These are phyloP conservation scores for Nicotiana rustica DNA, from an alignment of 305 asterid species.

Conservation along the genomic window DNA sequence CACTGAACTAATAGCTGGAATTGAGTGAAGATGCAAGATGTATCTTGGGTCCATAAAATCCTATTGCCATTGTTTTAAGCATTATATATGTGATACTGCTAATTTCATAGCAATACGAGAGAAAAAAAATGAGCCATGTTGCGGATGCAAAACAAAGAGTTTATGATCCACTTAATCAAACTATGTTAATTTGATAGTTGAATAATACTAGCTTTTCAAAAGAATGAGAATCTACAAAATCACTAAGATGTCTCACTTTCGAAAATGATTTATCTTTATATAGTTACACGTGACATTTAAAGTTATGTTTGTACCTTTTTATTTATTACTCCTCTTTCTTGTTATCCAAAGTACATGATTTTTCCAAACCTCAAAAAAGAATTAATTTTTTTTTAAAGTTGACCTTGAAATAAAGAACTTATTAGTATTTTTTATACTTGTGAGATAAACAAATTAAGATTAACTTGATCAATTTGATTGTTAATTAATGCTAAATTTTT, in stretches of 20 bases:
- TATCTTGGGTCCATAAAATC: not conserved
- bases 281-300: not conserved
- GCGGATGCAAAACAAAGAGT: not conserved
- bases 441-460: too few relatives aligned
- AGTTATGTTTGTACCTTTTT: too few relatives aligned
- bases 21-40: not conserved
- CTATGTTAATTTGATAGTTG: not conserved
- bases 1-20: not conserved
- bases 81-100: not conserved
- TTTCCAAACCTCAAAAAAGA: too few relatives aligned
- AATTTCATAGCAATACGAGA: not conserved
- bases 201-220: not conserved
- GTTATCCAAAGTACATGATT: too few relatives aligned
- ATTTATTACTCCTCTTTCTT: too few relatives aligned
- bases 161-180: not conserved
- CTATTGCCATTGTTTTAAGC: not conserved
- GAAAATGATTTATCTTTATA: too few relatives aligned
- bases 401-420: too few relatives aligned
- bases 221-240: not conserved
- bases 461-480: too few relatives aligned
- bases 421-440: too few relatives aligned
- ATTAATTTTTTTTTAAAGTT: too few relatives aligned
- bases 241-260: not conserved
- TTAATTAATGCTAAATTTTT: too few relatives aligned
- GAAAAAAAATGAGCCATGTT: too few relatives aligned